Base-by-base conservation (phyloP, 441 rosid species). In the Populus hybrid region DNA sequence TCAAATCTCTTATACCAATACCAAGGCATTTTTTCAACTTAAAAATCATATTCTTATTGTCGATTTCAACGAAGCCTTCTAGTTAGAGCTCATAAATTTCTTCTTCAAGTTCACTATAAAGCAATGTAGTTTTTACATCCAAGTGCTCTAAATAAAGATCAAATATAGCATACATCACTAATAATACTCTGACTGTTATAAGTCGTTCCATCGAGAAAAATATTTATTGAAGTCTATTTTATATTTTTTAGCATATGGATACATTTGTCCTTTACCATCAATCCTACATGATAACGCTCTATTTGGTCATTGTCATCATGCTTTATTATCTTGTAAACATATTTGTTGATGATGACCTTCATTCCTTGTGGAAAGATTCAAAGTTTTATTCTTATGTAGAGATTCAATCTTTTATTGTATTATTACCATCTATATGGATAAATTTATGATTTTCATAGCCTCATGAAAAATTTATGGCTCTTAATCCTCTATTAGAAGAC, bases 261-360 rank as follows among this genome's bases (percentile, higher is more conserved):
- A 26, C 28, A 26, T 26, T 26, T 26, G 2, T 6, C 6, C 7
- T 34, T 34, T 6, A 34, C 73, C 26, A 72, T 71, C 26, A 77
- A 16, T 30, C 79, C 71, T 6, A 79, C 75, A 67, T 23, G 50
- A 78, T 66, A 75, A 3, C 67, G 18, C 72, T 75, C 75, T 34
- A 78, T 67, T 68, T 78, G 71, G 16, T 75, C 57, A 32, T 75
- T 23, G 24, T 20, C 8, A 61, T 78, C 42, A 20, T 24, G 26
- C 16, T 78, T n/a, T n/a, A n/a, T 81, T 16, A 81, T 81, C 73
- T 71, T 53, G 5, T 36, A 70, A 2, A 40, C 61, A 28, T 57
- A 70, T 23, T 75, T 75, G 61, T 77, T 67, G 3, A 67, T 8
- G 63, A 81, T 73, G 23, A 59, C 28, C 20, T 72, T 72, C 12